These are phyloP conservation scores for Termitomyces sp. DNA, from an alignment of 768 basidiomycete species.

Conservation along the genomic window DNA sequence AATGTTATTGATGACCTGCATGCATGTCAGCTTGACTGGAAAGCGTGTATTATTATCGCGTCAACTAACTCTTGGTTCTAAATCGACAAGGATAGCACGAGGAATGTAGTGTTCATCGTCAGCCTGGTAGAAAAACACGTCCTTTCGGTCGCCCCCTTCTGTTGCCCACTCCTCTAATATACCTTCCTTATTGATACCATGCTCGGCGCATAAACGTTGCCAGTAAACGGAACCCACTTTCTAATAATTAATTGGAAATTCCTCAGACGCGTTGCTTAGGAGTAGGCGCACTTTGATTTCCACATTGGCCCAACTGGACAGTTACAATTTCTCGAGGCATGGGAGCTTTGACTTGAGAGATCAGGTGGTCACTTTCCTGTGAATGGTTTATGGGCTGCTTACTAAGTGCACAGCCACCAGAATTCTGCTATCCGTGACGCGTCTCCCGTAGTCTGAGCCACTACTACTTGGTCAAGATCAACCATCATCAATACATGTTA, in stretches of 20 bases:
- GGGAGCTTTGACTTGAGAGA: neutral
- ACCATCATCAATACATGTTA: no score
- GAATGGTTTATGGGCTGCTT: no score
- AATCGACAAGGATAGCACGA: conserved; percentile 90
- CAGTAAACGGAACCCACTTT: conserved; percentile 96
- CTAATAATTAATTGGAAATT: neutral
- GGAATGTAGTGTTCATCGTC: conserved; percentile 99
- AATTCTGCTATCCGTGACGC: no score
- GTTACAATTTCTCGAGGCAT: conserved; percentile 87
- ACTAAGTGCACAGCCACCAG: no score
- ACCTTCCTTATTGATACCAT: conserved; percentile 94
- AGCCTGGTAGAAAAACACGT: conserved; percentile 99
- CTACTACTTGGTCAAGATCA: no score
- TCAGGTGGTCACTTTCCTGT: no score
- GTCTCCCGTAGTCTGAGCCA: no score
- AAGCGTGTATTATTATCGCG: neutral
- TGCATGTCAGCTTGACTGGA: conserved; percentile 8
- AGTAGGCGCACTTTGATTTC: conserved; percentile 73
- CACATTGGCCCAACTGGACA: conserved; percentile 85
- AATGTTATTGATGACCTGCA: conserved; percentile 96
- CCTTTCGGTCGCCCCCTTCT: conserved; percentile 93
- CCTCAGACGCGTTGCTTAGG: neutral
- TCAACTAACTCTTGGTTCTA: conserved; percentile 83
- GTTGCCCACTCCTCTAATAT: conserved; percentile 97
- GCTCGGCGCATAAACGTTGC: conserved; percentile 97